Conservation (phyloP, 495 filamentous ascomycete species). For the Xylaria flabelliformis region DNA sequence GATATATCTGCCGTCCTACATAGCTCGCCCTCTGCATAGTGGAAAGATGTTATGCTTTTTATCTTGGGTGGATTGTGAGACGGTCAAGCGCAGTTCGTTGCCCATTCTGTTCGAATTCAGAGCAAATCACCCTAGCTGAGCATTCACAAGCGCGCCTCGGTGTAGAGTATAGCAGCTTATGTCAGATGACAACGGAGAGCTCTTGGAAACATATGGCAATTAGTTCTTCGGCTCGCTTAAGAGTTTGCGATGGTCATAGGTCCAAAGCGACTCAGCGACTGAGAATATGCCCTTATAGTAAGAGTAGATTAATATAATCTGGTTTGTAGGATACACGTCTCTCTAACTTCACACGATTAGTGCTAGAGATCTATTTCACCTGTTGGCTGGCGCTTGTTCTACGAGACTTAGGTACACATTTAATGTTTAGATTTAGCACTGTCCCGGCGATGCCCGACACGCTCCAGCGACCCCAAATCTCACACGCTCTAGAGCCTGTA, state of each 20-base stretch:
- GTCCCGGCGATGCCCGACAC: conserved; percentile 11
- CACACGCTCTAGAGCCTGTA: background rate
- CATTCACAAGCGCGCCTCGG: background rate
- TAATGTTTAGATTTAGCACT: background rate
- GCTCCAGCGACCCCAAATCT: background rate
- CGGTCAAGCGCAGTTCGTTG: background rate
- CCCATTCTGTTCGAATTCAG: background rate
- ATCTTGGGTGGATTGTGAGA: background rate
- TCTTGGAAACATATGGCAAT: no score
- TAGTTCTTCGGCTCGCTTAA: background rate
- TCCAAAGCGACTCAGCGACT: background rate
- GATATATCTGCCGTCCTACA: background rate
- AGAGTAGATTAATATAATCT: no score
- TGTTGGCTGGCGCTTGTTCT: background rate
- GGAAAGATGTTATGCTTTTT: background rate
- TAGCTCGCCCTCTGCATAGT: background rate
- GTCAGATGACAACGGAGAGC: background rate
- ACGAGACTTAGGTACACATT: background rate
- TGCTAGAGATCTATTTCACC: background rate
- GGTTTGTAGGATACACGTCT: background rate
- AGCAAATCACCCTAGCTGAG: background rate
- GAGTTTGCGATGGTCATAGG: background rate
- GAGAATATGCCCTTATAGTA: background rate
- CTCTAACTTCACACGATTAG: background rate
- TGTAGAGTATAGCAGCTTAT: background rate